Conservation (phyloP, 2,329 filamentous ascomycete genomes). For the Alternaria arborescens region DNA sequence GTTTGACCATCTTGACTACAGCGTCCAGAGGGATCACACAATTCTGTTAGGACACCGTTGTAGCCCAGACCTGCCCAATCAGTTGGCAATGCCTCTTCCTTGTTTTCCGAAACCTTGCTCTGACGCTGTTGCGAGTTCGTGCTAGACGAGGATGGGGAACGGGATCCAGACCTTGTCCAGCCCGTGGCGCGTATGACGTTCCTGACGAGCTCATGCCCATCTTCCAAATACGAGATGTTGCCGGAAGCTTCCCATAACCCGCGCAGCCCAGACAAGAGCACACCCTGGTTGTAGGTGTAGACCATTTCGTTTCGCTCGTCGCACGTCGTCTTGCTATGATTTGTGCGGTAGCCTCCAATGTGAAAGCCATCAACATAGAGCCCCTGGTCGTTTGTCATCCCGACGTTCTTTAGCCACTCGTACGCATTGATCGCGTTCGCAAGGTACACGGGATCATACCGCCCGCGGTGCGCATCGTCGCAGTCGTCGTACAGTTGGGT, state of each 20-base stretch:
- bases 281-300: constrained; percentile 96
- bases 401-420: constrained; percentile 77
- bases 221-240: constrained; percentile 72
- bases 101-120: background rate
- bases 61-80: constrained; percentile 79
- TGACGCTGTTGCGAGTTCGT: background rate
- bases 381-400: constrained; percentile 80
- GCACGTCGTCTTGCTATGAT: constrained; percentile 73
- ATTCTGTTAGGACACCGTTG: constrained; percentile 82
- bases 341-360: constrained; percentile 68
- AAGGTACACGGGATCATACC: constrained; percentile 70
- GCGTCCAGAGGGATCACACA: constrained; percentile 75
- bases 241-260: constrained; percentile 83
- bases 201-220: constrained; percentile 80
- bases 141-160: constrained; percentile 7
- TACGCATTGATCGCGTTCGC: constrained; percentile 80
- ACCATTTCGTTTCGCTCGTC: constrained; percentile 87
- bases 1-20: constrained; percentile 88
- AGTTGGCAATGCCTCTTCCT: background rate
- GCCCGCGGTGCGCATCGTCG: constrained; percentile 10
- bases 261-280: constrained; percentile 81
- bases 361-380: constrained; percentile 91
- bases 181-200: constrained; percentile 81
- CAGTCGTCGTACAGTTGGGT: constrained; percentile 19
- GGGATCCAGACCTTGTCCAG: constrained; percentile 61